These are phyloP conservation scores for Cerioporus squamosus DNA, from an alignment of 1,284 basidiomycete genomes.

Conservation along the genomic window DNA sequence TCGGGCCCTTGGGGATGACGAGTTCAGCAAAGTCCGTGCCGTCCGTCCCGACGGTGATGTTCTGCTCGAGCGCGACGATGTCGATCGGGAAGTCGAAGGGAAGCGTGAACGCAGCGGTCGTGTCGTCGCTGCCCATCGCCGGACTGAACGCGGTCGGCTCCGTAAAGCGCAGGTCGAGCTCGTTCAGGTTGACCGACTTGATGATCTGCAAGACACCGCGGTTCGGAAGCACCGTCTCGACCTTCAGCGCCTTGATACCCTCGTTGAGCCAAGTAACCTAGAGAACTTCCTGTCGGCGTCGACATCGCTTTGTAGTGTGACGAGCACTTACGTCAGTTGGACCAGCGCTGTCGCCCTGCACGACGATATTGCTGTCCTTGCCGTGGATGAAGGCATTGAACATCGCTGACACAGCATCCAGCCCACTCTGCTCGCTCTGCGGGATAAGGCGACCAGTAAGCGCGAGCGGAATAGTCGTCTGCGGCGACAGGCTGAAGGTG, in stretches of 20 bases:
- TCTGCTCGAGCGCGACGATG: conserved; percentile 65
- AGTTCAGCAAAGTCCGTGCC: conserved; percentile 66
- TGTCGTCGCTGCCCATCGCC: conserved; percentile 60
- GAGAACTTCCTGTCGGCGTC: background rate
- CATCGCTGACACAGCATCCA: conserved; percentile 64
- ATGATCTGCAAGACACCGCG: conserved; percentile 68
- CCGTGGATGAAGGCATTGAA: conserved; percentile 81
- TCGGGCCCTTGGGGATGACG: conserved; percentile 62
- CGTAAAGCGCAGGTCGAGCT: conserved; percentile 68
- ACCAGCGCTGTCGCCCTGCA: conserved; percentile 69
- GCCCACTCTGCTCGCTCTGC: conserved; percentile 56
- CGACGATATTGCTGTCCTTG: conserved; percentile 61
- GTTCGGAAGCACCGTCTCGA: conserved; percentile 69
- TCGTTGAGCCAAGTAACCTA: conserved; percentile 79
- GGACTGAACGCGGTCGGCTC: conserved; percentile 60
- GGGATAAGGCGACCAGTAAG: conserved; percentile 71
- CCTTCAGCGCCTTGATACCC: conserved; percentile 69
- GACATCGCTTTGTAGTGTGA: background rate
- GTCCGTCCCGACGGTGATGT: conserved; percentile 60
- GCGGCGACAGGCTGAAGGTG: conserved; percentile 60
- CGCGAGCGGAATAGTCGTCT: conserved; percentile 56
- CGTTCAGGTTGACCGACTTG: conserved; percentile 65
- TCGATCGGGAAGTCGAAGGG: conserved; percentile 78
- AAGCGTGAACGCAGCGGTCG: conserved; percentile 66
- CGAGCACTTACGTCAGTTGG: conserved; percentile 50